phyloP scores from a whole-genome alignment of 1,284 basidiomycete species.

The Tranzscheliella williamsii region DNA sequence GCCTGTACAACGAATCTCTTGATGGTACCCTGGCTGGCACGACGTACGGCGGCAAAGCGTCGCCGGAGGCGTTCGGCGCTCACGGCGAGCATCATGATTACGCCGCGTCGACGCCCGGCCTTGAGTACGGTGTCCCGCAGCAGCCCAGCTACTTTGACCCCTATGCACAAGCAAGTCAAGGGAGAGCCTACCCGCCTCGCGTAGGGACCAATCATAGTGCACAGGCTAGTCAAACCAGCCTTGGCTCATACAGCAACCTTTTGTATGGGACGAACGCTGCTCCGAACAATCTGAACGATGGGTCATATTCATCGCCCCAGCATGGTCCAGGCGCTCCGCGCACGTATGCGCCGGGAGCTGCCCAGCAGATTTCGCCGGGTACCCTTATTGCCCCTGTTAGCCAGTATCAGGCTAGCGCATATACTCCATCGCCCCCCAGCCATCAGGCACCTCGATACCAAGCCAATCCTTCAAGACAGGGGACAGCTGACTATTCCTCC shows the following conservation, averaged over 20 bases:
- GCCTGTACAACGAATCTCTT: slow-evolving; percentile 34
- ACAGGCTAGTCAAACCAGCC: slow-evolving; percentile 28
- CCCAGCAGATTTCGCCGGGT: slow-evolving; percentile 32
- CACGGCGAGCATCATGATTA: slow-evolving; percentile 14
- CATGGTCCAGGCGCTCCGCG: slow-evolving; percentile 13
- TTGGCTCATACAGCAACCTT: slow-evolving; percentile 39
- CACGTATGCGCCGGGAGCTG: slow-evolving; percentile 3
- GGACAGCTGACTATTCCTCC: slow-evolving; percentile 25
- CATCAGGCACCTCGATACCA: slow-evolving; percentile 18
- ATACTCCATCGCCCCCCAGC: slow-evolving; percentile 14
- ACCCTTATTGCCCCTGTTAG: slow-evolving; percentile 15
- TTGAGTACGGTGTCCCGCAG: slow-evolving; percentile 13
- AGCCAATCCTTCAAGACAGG: slow-evolving; percentile 16
- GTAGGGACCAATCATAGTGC: slow-evolving; percentile 19
- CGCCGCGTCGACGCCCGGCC: slow-evolving; percentile 8
- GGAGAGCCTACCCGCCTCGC: slow-evolving; percentile 10
- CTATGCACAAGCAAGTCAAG: slow-evolving; percentile 3
- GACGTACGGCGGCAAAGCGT: slow-evolving; percentile 22
- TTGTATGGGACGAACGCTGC: slow-evolving; percentile 13
- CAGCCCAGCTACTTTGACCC: slow-evolving; percentile 24
- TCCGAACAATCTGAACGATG: slow-evolving; percentile 1
- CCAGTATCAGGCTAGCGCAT: slow-evolving; percentile 11
- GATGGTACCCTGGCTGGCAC: slow-evolving; percentile 31
- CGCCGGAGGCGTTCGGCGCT: slow-evolving; percentile 18
- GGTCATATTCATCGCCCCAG: slow-evolving; percentile 5